Evolutionary conservation across 1,284 basidiomycete species (phyloP).

Genomic region (Cutaneotrichosporon spelunceum): DNA sequence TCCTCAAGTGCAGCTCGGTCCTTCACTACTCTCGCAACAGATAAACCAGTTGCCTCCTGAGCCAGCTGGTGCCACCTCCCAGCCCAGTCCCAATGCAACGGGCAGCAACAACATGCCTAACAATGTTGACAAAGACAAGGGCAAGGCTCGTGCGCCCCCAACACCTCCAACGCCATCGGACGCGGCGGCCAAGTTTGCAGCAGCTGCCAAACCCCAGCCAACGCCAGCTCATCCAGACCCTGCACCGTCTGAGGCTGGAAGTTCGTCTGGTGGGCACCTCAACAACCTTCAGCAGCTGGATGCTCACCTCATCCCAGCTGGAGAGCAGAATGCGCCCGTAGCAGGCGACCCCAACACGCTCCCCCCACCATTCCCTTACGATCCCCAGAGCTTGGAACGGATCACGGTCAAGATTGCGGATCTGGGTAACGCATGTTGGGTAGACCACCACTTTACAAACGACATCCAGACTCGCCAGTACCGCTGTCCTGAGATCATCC

Average conservation of each 20-base stretch:
- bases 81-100: neutral
- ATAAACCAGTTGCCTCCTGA: constrained; percentile 53
- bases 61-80: neutral
- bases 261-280: constrained; percentile 24
- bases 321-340: constrained; percentile 48
- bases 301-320: constrained; percentile 37
- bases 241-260: neutral
- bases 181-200: constrained; percentile 7
- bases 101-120: neutral
- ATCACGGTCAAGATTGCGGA: constrained; percentile 99
- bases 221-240: constrained; percentile 4
- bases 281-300: constrained; percentile 42
- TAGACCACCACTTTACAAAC: constrained; percentile 55
- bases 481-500: constrained; percentile 93
- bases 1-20: constrained; percentile 56
- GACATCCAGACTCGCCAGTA: constrained; percentile 86
- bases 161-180: neutral
- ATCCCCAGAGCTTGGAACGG: constrained; percentile 64
- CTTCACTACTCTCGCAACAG: constrained; percentile 77
- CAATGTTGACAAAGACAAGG: constrained; percentile 10
- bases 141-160: constrained; percentile 3
- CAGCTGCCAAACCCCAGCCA: constrained; percentile 6
- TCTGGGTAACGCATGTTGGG: constrained; percentile 73
- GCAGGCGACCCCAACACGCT: constrained; percentile 58
- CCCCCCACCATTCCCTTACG: constrained; percentile 58